These are phyloP conservation scores for Trifolium repens DNA, from an alignment of 306 rosid genomes.

Conservation along the genomic window DNA sequence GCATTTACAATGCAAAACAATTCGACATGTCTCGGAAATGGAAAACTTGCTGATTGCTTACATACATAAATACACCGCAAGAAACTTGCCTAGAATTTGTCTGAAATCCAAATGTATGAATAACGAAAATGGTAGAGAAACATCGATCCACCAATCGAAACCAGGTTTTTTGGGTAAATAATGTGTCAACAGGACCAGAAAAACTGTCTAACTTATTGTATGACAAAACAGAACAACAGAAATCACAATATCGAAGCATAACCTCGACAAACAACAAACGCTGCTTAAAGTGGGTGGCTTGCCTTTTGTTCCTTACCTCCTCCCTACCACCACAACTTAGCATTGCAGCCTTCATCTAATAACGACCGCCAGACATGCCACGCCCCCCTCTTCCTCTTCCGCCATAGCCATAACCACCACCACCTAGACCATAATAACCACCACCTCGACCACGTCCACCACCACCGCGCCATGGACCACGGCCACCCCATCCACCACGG, in stretches of 20 bases:
- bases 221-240: conserved; percentile 31
- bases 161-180: conserved; percentile 33
- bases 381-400: conserved; percentile 68
- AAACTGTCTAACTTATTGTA: conserved; percentile 42
- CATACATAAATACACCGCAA: conserved; percentile 40
- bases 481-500: conserved; percentile 60
- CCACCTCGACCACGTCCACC: conserved; percentile 59
- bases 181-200: conserved; percentile 24
- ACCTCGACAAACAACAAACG: background rate
- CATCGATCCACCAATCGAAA: conserved; percentile 18
- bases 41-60: conserved; percentile 36
- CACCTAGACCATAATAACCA: conserved; percentile 57
- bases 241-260: conserved; percentile 37
- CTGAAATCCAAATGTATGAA: conserved; percentile 21
- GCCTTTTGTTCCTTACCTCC: conserved; percentile 23
- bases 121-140: conserved; percentile 25
- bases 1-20: conserved; percentile 52
- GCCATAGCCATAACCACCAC: conserved; percentile 62
- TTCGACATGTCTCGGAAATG: conserved; percentile 9
- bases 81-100: conserved; percentile 39
- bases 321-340: conserved; percentile 37
- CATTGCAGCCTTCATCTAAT: conserved; percentile 39
- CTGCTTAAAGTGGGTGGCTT: conserved; percentile 43
- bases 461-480: conserved; percentile 47
- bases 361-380: conserved; percentile 29